Percentiles rank a stretch among this genome's conserved stretches.
Conservation (phyloP, 352 stramenopile genomes). For the Globisporangium polare region DNA sequence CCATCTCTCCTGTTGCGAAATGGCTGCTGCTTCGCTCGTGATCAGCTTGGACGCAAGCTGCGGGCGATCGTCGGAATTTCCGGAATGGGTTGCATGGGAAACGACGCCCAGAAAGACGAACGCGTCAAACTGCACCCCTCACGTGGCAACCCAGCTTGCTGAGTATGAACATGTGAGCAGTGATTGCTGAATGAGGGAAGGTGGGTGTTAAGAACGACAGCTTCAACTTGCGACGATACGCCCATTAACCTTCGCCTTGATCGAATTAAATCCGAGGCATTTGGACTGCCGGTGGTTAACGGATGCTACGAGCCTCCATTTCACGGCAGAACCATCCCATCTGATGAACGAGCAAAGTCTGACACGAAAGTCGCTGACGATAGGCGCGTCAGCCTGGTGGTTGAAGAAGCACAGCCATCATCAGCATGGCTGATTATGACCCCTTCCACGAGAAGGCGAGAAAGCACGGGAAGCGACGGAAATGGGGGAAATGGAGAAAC, state of each 20-base stretch:
- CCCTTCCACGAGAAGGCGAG: neutral
- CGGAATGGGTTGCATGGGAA: neutral
- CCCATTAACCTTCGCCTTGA: neutral
- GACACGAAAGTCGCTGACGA: neutral
- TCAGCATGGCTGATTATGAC: too few relatives aligned
- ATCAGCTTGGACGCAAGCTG: too few relatives aligned
- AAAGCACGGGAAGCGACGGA: neutral
- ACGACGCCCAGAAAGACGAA: neutral
- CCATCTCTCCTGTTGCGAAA: slow-evolving; percentile 8
- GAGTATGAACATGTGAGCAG: neutral
- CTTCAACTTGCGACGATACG: slow-evolving; percentile 14
- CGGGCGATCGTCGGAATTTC: neutral
- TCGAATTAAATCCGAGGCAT: neutral
- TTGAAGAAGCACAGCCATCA: neutral
- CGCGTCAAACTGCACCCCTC: neutral
- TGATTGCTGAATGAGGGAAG: neutral
- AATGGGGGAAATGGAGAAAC: neutral
- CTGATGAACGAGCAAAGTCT: neutral
- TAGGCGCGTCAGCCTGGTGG: neutral
- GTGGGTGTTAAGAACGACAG: slow-evolving; percentile 13
- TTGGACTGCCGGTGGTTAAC: slow-evolving; percentile 13
- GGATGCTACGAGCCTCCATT: slow-evolving; percentile 6
- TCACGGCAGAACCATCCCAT: slow-evolving; percentile 6
- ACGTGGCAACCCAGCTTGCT: neutral
- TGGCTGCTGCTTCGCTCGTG: neutral